A percentile compares a stretch with the other conserved stretches of the same genome.
These are phyloP conservation scores for Penicillium sp. DNA, from an alignment of 2,329 filamentous ascomycete species.

Conservation along the genomic window DNA sequence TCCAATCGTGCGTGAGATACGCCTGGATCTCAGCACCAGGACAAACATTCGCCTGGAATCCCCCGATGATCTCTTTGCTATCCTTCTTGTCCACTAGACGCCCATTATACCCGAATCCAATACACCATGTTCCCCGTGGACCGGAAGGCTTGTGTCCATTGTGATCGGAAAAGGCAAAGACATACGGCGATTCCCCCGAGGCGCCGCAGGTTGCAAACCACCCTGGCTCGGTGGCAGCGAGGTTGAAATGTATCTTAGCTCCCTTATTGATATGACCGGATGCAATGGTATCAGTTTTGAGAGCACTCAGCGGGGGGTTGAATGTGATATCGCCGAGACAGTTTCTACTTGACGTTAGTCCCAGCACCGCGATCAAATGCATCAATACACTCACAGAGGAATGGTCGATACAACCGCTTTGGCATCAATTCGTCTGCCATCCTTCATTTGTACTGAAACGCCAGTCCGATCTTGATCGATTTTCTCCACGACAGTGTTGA, in stretches of 20 bases:
- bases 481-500: background rate
- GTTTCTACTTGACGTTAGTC: background rate
- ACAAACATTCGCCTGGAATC: background rate
- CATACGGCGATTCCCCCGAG: background rate
- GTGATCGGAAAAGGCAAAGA: background rate
- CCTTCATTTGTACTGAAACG: background rate
- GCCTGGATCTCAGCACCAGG: background rate
- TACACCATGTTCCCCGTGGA: background rate
- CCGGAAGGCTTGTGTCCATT: background rate
- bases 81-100: background rate
- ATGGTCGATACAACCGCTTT: background rate
- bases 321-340: background rate
- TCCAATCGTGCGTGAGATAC: slow-evolving; percentile 2
- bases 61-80: background rate
- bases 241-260: background rate
- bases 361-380: background rate
- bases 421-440: background rate
- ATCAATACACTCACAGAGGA: background rate
- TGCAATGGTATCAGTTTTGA: background rate
- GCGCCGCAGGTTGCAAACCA: background rate
- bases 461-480: background rate
- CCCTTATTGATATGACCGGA: slow-evolving; percentile 4
- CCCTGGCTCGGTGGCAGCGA: background rate
- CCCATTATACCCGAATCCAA: background rate
- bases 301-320: background rate